Base-by-base conservation (phyloP, 2,329 filamentous ascomycete genomes). In the Aspergillus jensenii region DNA sequence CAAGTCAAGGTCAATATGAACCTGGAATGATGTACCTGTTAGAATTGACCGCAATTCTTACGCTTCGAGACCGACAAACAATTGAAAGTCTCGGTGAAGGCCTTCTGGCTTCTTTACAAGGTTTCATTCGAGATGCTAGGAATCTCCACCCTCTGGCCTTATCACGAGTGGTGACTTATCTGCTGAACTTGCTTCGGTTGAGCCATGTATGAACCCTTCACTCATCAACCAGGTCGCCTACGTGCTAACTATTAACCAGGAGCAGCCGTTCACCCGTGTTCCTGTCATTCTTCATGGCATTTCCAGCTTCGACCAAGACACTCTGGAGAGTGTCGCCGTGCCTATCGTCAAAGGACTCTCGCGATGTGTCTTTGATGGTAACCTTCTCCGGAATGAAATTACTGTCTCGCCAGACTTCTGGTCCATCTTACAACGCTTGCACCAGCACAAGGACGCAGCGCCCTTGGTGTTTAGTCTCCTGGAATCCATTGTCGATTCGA, bases 351-450 rank as follows among this genome's bases (percentile, higher is more conserved):
- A 90, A 66, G 93, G 93, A 0, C 79, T 99, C 25, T 85, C 87
- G 45, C 81, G 87, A 45, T 97, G 93, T 67, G 90, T 96, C 64
- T 87, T 89, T 52, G 86, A 89, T 59, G 86, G 91, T 0, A 87
- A 87, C 25, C 86, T 90, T 12, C 79, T 99, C 27, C 87, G 91
- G 57, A 96, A 90, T 65, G 93, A 98, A 76, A 90, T 98, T 65
- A 96, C 96, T 76, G 93, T 91, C 14, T 98, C 93, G 17, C 95
- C 95, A 0, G 95, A 99, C 70, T 98, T 99, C 74, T 99, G 95
- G 95, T 89, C 89, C 5, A 90, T 97, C 14, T 80, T 99, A 52
- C 88, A 91, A 60, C 84, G 87, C 33, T 79, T 99, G 17, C 87
- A 90, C 47, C 80, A 82, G 23, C 84, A 88, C 60, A 78, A 85